phyloP scores from a whole-genome alignment of 345 rosid genomes.

The Syzygium jambos region DNA sequence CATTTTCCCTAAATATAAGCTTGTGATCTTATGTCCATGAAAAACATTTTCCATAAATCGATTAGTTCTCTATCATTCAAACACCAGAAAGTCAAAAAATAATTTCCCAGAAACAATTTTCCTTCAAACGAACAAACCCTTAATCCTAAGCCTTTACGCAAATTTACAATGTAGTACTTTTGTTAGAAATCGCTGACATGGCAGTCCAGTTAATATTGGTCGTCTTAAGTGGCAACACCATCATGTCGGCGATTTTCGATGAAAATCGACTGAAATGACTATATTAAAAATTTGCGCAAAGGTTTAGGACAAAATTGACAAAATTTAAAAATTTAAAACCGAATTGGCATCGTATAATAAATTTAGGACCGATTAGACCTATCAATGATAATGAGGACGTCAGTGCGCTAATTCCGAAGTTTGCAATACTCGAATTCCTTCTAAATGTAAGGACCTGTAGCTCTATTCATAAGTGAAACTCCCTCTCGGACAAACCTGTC shows the following conservation, averaged over 20 bases:
- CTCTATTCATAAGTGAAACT: background rate
- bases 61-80: background rate
- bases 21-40: background rate
- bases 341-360: background rate
- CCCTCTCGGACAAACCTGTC: no score
- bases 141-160: background rate
- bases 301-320: background rate
- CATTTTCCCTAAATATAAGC: background rate
- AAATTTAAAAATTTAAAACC: background rate
- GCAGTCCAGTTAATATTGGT: fast-evolving
- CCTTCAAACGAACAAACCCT: fast-evolving
- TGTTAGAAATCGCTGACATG: fast-evolving
- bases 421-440: background rate
- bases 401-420: fast-evolving
- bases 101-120: background rate
- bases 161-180: background rate
- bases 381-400: background rate
- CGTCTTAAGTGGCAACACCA: background rate
- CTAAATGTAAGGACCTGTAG: background rate
- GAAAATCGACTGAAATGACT: background rate
- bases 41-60: background rate
- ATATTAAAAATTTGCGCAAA: background rate
- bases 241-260: fast-evolving
- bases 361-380: background rate
- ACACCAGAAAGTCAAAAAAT: background rate